Evolutionary conservation across 1,284 basidiomycete species (phyloP), one percentile per base, ranked within the genome.

Genomic region (Ceraceosorus bombacis): DNA sequence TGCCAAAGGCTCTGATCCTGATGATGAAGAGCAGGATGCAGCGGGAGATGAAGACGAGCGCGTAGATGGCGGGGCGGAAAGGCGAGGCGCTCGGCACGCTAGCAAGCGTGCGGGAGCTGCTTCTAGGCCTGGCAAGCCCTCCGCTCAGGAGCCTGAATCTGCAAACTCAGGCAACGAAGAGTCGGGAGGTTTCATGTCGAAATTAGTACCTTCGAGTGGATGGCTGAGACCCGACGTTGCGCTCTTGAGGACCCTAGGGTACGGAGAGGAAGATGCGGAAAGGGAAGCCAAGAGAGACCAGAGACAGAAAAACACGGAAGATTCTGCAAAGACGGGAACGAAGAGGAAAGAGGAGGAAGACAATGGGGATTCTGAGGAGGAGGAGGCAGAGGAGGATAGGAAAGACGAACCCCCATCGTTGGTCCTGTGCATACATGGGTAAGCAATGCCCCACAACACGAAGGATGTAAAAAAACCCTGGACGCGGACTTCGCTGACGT

Each of bases 371-470:
- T 46, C 43, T 37, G 48, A 52, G 9, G 53, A 54, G n/a, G 59
- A 63, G 2, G 48, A 62, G 12, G 12, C 46, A 8, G 59, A 54
- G 2, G 68, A 69, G 41, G 70, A 71, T 56, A 59, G 58, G 41
- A 65, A 62, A 49, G 69, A 72, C 13, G 70, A 71, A 36, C 71
- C 72, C 13, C 66, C 67, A 1, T 65, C 72, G 51, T 66, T 74
- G n/a, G 66, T 72, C 5, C 70, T 74, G 12, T 64, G 41, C 46
- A 53, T 66, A 8, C 64, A 66, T 53, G 64, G 64, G 2, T 60
- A 1, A 55, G 56, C 9, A 49, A 59, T 36, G 51, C n/a, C 2
- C 27, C 27, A 27, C 27, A 27, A 27, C 27, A 27, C 27, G 27
- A 27, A 27, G 27, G 27, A 27, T 27, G 27, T 27, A 3, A 27